phyloP scores from a whole-genome alignment of 495 filamentous ascomycete species.

The Penicillium bialowiezense region DNA sequence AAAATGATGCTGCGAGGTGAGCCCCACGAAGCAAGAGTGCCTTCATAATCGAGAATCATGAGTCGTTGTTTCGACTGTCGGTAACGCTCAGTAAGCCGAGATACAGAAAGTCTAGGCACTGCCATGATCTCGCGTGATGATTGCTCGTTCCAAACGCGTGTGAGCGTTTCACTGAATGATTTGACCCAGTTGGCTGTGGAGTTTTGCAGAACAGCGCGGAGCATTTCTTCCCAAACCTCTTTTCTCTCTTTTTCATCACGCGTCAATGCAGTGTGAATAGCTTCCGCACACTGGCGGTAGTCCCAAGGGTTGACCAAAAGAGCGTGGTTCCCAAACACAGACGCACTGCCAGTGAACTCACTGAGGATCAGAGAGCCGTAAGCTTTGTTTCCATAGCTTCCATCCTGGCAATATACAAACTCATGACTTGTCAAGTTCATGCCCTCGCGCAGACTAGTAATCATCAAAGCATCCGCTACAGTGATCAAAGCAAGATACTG shows the following conservation, averaged over 20 bases:
- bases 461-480: slow-evolving; percentile 86
- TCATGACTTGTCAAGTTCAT: slow-evolving; percentile 96
- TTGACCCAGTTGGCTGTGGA: slow-evolving; percentile 83
- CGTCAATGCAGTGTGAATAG: slow-evolving; percentile 75
- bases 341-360: slow-evolving; percentile 89
- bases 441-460: slow-evolving; percentile 88
- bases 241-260: slow-evolving; percentile 71
- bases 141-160: slow-evolving; percentile 75
- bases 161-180: slow-evolving; percentile 64
- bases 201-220: slow-evolving; percentile 70
- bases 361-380: slow-evolving; percentile 85
- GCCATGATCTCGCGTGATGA: slow-evolving; percentile 76
- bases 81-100: slow-evolving; percentile 61
- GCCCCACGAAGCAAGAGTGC: slow-evolving; percentile 82
- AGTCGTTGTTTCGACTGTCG: slow-evolving; percentile 60
- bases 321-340: slow-evolving; percentile 68
- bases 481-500: slow-evolving; percentile 88
- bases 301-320: slow-evolving; percentile 93
- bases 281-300: slow-evolving; percentile 77
- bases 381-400: slow-evolving; percentile 67
- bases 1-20: slow-evolving; percentile 75
- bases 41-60: slow-evolving; percentile 90
- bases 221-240: slow-evolving; percentile 69
- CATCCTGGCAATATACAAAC: slow-evolving; percentile 90
- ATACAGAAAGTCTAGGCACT: slow-evolving; percentile 75